A percentile compares a stretch with the other conserved stretches of the same genome.
phyloP scores from a whole-genome alignment of 768 basidiomycete genomes.

The Daedaleopsis sinensis region DNA sequence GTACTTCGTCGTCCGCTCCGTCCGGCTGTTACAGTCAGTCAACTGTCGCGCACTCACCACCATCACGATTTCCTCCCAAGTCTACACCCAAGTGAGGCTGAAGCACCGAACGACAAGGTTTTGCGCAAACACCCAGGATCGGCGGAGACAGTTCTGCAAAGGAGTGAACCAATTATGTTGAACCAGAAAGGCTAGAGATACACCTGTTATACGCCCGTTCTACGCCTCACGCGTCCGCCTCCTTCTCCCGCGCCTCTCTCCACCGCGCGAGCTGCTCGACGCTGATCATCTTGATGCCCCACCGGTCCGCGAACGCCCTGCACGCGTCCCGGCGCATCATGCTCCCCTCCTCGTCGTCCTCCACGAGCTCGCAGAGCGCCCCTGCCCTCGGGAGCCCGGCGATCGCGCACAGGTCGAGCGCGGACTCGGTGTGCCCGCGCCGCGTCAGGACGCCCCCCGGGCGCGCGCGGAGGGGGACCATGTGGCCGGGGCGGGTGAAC shows the following conservation, averaged over 20 bases:
- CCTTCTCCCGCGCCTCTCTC: constrained; percentile 19
- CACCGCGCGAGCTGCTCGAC: constrained; percentile 78
- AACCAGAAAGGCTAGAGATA: no score
- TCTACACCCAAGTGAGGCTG: no score
- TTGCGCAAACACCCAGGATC: no score
- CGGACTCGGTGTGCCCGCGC: constrained; percentile 92
- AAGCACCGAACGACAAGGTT: no score
- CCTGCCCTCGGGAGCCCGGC: constrained; percentile 73
- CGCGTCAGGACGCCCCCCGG: constrained; percentile 85
- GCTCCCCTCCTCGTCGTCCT: constrained; percentile 82
- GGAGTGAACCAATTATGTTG: no score
- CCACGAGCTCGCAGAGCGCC: constrained; percentile 92
- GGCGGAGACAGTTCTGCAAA: no score
- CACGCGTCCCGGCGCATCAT: constrained; percentile 98
- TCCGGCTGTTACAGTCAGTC: no score
- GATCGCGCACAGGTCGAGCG: constrained; percentile 83
- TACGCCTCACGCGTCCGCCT: neutral
- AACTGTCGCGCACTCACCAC: no score
- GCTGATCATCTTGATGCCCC: constrained; percentile 93
- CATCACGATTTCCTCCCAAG: no score
- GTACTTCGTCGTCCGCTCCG: no score
- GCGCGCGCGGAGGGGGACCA: constrained; percentile 90
- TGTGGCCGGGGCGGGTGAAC: constrained; percentile 92
- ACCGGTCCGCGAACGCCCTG: constrained; percentile 84
- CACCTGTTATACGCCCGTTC: no score